Evolutionary conservation across 192 early-diverging fungal species (phyloP).

Genomic region (Coemansia sp.): DNA sequence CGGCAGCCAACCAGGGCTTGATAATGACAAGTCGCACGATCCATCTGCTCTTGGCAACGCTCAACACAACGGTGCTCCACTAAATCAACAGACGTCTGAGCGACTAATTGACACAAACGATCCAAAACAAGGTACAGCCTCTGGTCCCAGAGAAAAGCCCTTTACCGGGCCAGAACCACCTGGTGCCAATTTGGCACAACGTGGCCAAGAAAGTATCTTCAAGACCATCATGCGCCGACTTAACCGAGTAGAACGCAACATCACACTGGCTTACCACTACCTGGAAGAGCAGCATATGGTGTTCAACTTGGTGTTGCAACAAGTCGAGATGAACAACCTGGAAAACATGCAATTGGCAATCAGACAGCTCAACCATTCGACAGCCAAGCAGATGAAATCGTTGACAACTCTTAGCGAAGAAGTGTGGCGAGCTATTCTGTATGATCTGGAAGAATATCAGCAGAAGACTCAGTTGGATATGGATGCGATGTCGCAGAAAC

Average conservation of each 20-base stretch:
- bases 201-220: slow-evolving; percentile 80
- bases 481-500: slow-evolving; percentile 28
- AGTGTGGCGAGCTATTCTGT: slow-evolving; percentile 55
- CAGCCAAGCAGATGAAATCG: slow-evolving; percentile 62
- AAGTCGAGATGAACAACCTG: slow-evolving; percentile 61
- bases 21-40: neutral
- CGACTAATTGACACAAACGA: too few relatives aligned
- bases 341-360: slow-evolving; percentile 66
- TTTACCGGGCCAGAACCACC: slow-evolving; percentile 13
- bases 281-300: slow-evolving; percentile 76
- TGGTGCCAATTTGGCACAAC: slow-evolving; percentile 15
- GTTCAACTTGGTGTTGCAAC: slow-evolving; percentile 63
- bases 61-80: neutral
- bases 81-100: too few relatives aligned
- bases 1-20: too few relatives aligned
- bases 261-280: slow-evolving; percentile 71
- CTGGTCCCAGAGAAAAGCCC: neutral
- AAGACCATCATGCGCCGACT: slow-evolving; percentile 90
- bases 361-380: slow-evolving; percentile 66
- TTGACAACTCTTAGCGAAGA: slow-evolving; percentile 59
- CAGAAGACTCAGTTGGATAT: slow-evolving; percentile 45
- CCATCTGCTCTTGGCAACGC: neutral
- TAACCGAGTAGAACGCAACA: slow-evolving; percentile 73
- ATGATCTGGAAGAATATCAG: slow-evolving; percentile 55
- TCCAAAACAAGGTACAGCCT: neutral